A percentile compares a stretch with the other conserved stretches of the same genome.
Conservation (phyloP, 2,329 filamentous ascomycete genomes). For the Colletotrichum tofieldiae region DNA sequence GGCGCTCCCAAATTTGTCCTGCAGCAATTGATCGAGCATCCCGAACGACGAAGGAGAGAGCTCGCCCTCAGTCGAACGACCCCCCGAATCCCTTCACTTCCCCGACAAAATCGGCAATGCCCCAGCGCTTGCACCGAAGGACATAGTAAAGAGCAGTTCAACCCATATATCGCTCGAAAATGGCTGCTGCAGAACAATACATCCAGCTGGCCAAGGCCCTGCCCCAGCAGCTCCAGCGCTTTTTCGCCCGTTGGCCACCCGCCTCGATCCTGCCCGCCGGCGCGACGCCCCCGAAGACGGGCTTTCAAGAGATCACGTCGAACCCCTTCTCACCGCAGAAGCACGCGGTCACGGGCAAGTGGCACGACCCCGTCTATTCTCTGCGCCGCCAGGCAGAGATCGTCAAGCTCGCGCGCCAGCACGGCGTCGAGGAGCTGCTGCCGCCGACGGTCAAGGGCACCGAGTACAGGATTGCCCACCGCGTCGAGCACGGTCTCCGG, state of each 20-base stretch:
- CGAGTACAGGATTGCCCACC: conserved; percentile 77
- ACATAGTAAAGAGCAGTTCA: conserved; percentile 18
- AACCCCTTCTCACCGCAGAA: conserved; percentile 89
- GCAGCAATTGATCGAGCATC: conserved; percentile 22
- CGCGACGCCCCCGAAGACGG: conserved; percentile 60
- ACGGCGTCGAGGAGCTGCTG: conserved; percentile 86
- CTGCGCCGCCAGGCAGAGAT: conserved; percentile 91
- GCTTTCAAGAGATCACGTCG: conserved; percentile 70
- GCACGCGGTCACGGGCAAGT: conserved; percentile 84
- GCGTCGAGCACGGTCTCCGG: conserved; percentile 84
- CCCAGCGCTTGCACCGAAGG: conserved; percentile 8
- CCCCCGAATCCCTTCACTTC: not conserved
- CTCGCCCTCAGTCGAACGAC: conserved; percentile 13
- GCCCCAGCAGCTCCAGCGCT: conserved; percentile 83
- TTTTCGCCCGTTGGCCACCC: conserved; percentile 93
- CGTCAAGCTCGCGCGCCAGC: conserved; percentile 84
- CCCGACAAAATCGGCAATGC: conserved; percentile 16
- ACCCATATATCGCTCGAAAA: conserved; percentile 5
- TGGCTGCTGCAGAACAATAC: conserved; percentile 50
- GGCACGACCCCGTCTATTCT: conserved; percentile 88
- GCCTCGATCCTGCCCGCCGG: conserved; percentile 68
- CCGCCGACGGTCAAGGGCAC: conserved; percentile 84
- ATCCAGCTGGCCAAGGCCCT: conserved; percentile 79
- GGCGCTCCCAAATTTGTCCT: conserved; percentile 36
- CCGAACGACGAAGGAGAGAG: conserved; percentile 8